Evolutionary conservation across 202 grass and related monocot species (phyloP).

Genomic region (Bolboschoenoplectus hybrid): DNA sequence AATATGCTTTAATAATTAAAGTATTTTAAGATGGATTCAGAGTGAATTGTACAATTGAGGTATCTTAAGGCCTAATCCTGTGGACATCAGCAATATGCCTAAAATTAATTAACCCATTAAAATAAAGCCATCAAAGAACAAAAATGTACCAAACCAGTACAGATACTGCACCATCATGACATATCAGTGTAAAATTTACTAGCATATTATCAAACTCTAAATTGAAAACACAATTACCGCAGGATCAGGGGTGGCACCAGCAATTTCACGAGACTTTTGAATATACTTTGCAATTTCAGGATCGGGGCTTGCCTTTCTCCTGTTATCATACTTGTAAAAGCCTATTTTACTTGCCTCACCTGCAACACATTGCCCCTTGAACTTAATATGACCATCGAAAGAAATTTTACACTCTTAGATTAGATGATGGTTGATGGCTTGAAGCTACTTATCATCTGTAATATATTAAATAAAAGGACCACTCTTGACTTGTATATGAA

Average conservation of each 20-base stretch:
- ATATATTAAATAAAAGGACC: slow-evolving; percentile 7
- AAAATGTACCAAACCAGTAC: not conserved
- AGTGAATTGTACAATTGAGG: slow-evolving; percentile 6
- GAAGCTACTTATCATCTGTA: slow-evolving; percentile 12
- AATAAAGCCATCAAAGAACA: slow-evolving; percentile 17
- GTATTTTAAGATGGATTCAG: not conserved
- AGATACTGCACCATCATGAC: not conserved
- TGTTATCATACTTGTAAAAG: slow-evolving; percentile 97
- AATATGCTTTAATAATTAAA: not conserved
- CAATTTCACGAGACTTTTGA: slow-evolving; percentile 78
- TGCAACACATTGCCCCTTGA: slow-evolving; percentile 38
- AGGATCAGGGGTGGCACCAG: slow-evolving; percentile 58
- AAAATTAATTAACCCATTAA: not conserved
- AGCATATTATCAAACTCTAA: not conserved
- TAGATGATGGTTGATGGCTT: slow-evolving; percentile 3
- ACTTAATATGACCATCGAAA: slow-evolving; percentile 9
- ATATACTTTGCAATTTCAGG: slow-evolving; percentile 77
- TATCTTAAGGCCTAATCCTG: not conserved
- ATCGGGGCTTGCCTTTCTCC: slow-evolving; percentile 79
- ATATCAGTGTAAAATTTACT: slow-evolving; percentile 15
- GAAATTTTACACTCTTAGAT: not conserved
- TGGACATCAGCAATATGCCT: not conserved
- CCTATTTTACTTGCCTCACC: slow-evolving; percentile 80
- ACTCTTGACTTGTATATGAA: not conserved
- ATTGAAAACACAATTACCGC: slow-evolving; percentile 50